Evolutionary conservation across 2,329 filamentous ascomycete genomes (phyloP), one percentile per base, ranked within the genome.

Genomic region (Pseudogymnoascus sp.): DNA sequence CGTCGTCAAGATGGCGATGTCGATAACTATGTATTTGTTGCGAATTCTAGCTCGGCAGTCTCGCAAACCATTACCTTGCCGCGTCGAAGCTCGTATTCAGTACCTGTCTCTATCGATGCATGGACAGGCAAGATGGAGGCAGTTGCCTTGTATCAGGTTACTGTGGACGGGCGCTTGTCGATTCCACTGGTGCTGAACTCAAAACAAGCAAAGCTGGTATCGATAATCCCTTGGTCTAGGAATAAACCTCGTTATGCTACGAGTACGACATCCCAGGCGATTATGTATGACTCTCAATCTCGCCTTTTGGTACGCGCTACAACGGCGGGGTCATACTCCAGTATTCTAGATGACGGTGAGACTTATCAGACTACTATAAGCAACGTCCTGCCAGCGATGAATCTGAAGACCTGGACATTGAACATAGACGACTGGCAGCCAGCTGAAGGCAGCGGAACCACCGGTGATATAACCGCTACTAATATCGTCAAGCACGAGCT

Each of bases 1-100:
- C 63, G 60, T 23, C 63, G 63, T 18, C 60, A 53, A 42, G 63
- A 63, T 63, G 49, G 60, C n/a, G 53, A 64, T 34, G 61, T 63
- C 18, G 37, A 64, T 28, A 11, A 46, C 11, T 64, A 63, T 25
- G 46, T 64, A 40, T 64, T 49, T 25, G 46, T 31, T 40, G 62
- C 49, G 6, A 64, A 64, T 21, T 63, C 60, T 2, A 62, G 59
- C 43, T 62, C 62, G 31, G 59, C 12, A 5, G 37, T 53, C 16
- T 53, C 62, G 25, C 23, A 59, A 31, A 64, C 61, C 5, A 46
- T 62, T 49, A 46, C 42, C 3, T 46, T 23, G 21, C 42, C 18
- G 2, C 11, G 18, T 23, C 42, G 42, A 46, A 23, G 9, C 18
- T 12, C 42, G 2, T 1, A 23, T 12, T 14, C 11, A 23, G 42